phyloP scores from a whole-genome alignment of 1,284 basidiomycete species.

The Coniferiporia sulphurascens region DNA sequence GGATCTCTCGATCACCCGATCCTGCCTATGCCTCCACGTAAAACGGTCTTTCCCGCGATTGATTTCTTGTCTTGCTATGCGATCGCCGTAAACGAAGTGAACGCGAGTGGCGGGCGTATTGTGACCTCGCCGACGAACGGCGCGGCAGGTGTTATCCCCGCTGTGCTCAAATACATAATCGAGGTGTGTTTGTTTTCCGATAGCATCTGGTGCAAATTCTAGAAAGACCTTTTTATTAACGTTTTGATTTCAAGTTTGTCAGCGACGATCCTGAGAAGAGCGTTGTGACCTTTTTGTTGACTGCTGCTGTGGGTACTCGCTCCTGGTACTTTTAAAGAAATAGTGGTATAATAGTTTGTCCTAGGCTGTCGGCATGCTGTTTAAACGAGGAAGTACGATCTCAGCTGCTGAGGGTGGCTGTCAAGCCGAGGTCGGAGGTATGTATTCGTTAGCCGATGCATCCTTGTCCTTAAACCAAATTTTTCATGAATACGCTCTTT shows the following conservation, averaged over 20 bases:
- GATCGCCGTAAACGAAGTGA: slow-evolving; percentile 88
- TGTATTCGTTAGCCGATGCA: slow-evolving; percentile 24
- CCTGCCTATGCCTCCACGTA: slow-evolving; percentile 79
- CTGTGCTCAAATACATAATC: slow-evolving; percentile 82
- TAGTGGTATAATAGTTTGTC: slow-evolving; percentile 6
- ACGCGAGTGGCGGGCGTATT: slow-evolving; percentile 88
- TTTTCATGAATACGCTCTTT: not conserved
- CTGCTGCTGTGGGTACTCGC: slow-evolving; percentile 57
- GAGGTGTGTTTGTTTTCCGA: slow-evolving; percentile 45
- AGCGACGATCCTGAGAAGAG: slow-evolving; percentile 86
- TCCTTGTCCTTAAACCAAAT: not conserved
- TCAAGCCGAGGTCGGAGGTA: slow-evolving; percentile 82
- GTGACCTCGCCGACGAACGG: slow-evolving; percentile 93
- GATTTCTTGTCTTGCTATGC: slow-evolving; percentile 93
- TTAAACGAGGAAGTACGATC: slow-evolving; percentile 95
- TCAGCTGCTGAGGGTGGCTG: slow-evolving; percentile 93
- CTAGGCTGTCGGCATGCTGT: slow-evolving; percentile 91
- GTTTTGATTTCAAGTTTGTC: slow-evolving; percentile 54
- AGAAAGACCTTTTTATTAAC: not conserved
- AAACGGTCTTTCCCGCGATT: slow-evolving; percentile 86
- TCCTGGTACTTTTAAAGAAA: not conserved
- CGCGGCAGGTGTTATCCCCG: slow-evolving; percentile 88
- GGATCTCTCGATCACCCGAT: slow-evolving; percentile 83
- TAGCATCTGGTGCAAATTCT: not conserved
- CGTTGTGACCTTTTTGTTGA: slow-evolving; percentile 81